phyloP scores from a whole-genome alignment of 345 rosid genomes.

The Tarenaya hassleriana region DNA sequence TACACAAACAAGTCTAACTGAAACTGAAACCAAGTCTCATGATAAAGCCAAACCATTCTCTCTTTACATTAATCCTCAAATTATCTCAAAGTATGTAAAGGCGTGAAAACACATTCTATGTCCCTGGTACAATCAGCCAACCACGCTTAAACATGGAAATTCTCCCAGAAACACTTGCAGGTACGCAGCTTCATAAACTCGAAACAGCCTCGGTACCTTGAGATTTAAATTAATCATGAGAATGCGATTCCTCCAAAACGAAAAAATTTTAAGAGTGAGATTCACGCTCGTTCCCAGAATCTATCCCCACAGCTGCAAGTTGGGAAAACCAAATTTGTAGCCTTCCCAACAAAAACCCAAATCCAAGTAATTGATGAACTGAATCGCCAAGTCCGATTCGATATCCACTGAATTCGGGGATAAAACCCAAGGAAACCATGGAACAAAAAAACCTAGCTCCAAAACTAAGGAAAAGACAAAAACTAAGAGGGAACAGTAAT shows the following conservation, averaged over 20 bases:
- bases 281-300: constrained; percentile 12
- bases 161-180: background rate
- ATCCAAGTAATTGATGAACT: constrained; percentile 16
- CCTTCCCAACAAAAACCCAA: background rate
- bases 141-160: background rate
- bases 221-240: too few relatives aligned
- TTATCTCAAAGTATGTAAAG: background rate
- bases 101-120: background rate
- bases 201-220: too few relatives aligned
- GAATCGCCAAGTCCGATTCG: constrained; percentile 15
- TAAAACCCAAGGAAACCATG: too few relatives aligned
- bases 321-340: too few relatives aligned
- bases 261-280: background rate
- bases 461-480: background rate
- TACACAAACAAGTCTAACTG: background rate
- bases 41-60: too few relatives aligned
- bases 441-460: constrained; percentile 14
- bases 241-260: too few relatives aligned
- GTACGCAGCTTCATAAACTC: too few relatives aligned
- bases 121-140: background rate
- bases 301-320: background rate
- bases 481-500: background rate
- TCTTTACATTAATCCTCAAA: too few relatives aligned
- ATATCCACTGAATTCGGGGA: constrained; percentile 12
- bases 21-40: background rate